These are phyloP conservation scores for Apiospora phragmitis DNA, from an alignment of 2,329 filamentous ascomycete species.

Conservation along the genomic window DNA sequence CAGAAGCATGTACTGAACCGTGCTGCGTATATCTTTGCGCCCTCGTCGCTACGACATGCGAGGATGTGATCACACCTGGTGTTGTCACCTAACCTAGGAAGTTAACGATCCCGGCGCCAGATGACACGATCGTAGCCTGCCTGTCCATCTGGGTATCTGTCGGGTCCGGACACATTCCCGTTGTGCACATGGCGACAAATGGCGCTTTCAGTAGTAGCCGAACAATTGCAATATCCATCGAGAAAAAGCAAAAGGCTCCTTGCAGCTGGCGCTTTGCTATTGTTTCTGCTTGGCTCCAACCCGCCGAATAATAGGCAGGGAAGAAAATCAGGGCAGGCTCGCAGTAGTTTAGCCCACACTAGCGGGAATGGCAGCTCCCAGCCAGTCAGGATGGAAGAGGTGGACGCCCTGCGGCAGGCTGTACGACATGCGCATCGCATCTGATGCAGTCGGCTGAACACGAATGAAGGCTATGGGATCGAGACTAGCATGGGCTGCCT, in stretches of 20 bases:
- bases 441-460: conserved; percentile 11
- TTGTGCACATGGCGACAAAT: neutral
- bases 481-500: conserved; percentile 4
- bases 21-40: neutral
- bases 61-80: neutral
- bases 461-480: conserved; percentile 11
- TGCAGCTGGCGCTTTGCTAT: conserved; percentile 3
- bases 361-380: conserved; percentile 13
- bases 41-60: neutral
- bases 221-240: neutral
- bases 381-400: conserved; percentile 10
- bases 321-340: conserved; percentile 20
- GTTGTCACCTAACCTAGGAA: neutral
- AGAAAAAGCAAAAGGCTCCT: conserved; percentile 6
- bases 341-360: conserved; percentile 22
- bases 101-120: neutral
- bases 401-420: conserved; percentile 11
- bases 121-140: neutral
- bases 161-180: neutral
- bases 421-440: conserved; percentile 16
- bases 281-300: conserved; percentile 11
- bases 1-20: neutral
- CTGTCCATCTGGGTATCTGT: neutral
- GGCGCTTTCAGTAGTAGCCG: neutral
- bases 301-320: conserved; percentile 18